Evolutionary conservation across 192 early-diverging fungal genomes (phyloP), one percentile per base, ranked within the genome.

Genomic region (Podila epicladia): DNA sequence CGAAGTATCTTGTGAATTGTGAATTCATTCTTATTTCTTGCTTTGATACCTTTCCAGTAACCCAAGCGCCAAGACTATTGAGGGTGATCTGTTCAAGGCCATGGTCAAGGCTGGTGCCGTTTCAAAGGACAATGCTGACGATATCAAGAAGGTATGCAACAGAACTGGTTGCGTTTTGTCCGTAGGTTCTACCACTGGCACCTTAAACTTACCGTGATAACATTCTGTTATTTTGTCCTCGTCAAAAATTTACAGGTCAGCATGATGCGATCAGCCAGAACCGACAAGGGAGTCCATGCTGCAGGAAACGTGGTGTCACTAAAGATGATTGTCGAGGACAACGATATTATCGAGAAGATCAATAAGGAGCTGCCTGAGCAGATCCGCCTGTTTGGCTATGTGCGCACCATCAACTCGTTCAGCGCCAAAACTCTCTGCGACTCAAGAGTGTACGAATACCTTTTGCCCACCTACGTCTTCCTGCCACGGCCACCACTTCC

Each of bases 261-360:
- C 61, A 91, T 98, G 70, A 91, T 91, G 88, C 87, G 98, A 65
- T 92, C 96, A 11, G 98, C 98, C 12, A 89, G 98, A 37, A 99
- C 98, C 1, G 98, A 99, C 75, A 99, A 99, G 82, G 98, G 98
- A 32, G 98, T 99, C 6, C 97, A 99, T 76, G 97, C 98, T 24
- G 95, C 95, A 37, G 97, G 97, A 15, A 97, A 99, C 63, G 93
- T 99, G 4, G 90, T 96, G 12, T 96, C 96, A 7, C 65, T 94
- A 33, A 99, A 99, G 80, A 91, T 99, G 91, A 92, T 94, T 62
- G 80, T 93, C 9, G 93, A 94, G 61, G 88, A 92, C 41, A 75
- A 85, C 11, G 90, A 92, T 33, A 83, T 97, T 20, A 87, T 98
- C 19, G 72, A 84, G 33, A 91, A 90, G 73, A 90, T 99, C 80